These are phyloP conservation scores for Nymphaea colorata DNA, from an alignment of 164 flowering plant genomes.

Conservation along the genomic window DNA sequence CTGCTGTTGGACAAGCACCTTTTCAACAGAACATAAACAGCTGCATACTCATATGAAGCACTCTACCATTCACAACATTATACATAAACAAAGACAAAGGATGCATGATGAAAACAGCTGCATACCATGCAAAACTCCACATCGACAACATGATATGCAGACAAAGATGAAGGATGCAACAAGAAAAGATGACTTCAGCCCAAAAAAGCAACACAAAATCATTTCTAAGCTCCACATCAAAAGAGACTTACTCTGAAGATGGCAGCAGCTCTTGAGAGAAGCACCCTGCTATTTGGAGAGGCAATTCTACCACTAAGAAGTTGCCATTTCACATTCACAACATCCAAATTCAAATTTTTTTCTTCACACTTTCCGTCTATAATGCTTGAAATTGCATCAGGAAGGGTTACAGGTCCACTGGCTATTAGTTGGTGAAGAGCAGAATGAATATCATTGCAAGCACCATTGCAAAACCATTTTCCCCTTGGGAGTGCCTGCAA, in stretches of 20 bases:
- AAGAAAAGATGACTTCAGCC: background rate
- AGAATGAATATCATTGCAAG: slow-evolving; percentile 48
- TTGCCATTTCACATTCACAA: slow-evolving; percentile 42
- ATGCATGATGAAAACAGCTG: no score
- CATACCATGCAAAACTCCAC: no score
- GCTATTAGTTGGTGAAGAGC: slow-evolving; percentile 32
- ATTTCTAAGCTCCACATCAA: background rate
- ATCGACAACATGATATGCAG: no score
- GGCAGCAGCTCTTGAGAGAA: slow-evolving; percentile 68
- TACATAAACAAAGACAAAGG: no score
- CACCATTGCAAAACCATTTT: slow-evolving; percentile 79
- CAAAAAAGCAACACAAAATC: background rate
- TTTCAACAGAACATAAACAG: no score
- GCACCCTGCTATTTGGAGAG: slow-evolving; percentile 31
- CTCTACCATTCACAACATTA: no score
- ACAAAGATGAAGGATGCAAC: no score
- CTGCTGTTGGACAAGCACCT: no score
- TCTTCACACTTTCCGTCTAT: slow-evolving; percentile 31
- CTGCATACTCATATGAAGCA: no score
- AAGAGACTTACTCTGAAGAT: slow-evolving; percentile 64
- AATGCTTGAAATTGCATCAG: slow-evolving; percentile 24
- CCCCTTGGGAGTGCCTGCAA: slow-evolving; percentile 72
- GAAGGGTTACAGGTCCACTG: slow-evolving; percentile 35
- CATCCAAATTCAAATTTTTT: slow-evolving; percentile 27
- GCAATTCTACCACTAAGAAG: slow-evolving; percentile 72